Conservation (phyloP, 1,284 basidiomycete genomes). For the Austroboletus novae-zelandiae region DNA sequence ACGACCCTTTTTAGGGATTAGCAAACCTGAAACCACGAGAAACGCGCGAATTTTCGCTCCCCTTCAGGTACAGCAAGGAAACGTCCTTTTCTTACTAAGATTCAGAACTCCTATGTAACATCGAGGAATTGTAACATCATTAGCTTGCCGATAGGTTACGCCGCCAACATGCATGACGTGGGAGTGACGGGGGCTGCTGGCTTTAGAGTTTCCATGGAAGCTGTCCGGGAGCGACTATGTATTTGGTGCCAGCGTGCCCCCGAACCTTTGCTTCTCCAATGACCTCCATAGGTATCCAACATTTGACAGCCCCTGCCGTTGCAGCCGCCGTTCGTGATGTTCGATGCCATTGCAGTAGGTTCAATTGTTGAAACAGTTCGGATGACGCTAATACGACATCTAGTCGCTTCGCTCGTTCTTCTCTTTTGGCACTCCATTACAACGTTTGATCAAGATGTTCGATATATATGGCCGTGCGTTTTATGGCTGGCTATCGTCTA, state of each 20-base stretch:
- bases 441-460: constrained; percentile 19
- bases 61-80: not conserved
- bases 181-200: not conserved
- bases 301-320: not conserved
- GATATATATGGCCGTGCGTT: constrained; percentile 23
- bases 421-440: constrained; percentile 16
- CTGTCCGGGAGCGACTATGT: not conserved
- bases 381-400: not conserved
- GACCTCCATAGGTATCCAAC: not conserved
- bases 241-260: not conserved
- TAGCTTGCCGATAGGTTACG: not conserved
- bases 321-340: not conserved
- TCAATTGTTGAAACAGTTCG: not conserved
- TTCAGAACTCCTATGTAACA: not conserved
- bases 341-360: not conserved
- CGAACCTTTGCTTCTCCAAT: not conserved
- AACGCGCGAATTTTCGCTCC: not conserved
- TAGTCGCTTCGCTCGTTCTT: constrained; percentile 1
- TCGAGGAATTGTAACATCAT: not conserved
- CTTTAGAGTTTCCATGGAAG: not conserved
- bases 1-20: not conserved
- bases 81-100: too few relatives aligned
- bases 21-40: not conserved
- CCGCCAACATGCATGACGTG: not conserved
- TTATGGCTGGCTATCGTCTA: not conserved